Evolutionary conservation across 352 stramenopile genomes (phyloP), one percentile per base, ranked within the genome.

Genomic region (Globisporangium recalcitrans): DNA sequence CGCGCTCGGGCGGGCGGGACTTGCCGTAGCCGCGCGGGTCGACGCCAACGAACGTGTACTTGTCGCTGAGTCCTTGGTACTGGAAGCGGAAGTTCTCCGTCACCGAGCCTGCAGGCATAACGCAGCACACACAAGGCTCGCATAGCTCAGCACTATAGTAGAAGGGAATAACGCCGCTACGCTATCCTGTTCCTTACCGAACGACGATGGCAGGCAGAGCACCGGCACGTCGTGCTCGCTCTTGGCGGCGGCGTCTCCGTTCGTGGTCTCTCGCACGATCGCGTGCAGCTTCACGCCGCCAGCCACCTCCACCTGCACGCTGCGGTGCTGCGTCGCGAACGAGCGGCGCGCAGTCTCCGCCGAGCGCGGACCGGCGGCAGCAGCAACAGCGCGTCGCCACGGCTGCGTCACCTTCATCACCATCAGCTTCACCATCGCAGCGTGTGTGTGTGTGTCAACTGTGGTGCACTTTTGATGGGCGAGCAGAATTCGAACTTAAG

Each of bases 171-270:
- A 40, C 5, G n/a, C 21, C 26, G 19, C 3, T 19, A 1, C 4
- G 51, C 26, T 13, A 31, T 29, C 27, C 14, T 4, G 19, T 48
- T 10, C 56, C 68, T 46, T 65, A 77, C 82, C 79, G 52, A 92
- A 90, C 4, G 80, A 74, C 19, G 78, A 80, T 38, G 85, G 80
- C 60, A 92, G 56, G 67, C 82, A 91, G 51, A 94, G 72, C 32
- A 94, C 67, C 22, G 77, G 71, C 14, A 65, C 54, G 29, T 72
- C 60, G 21, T 22, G 31, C 55, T 56, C 48, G 31, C n/a, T 63
- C 40, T 68, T 55, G 53, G 52, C 13, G 8, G 44, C 26, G 1
- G n/a, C 31, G 8, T 48, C 9, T 19, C 49, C 29, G 9, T 38
- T 57, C 21, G 22, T 59, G 9, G 57, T 51, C 27, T 58, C 51